Percentiles rank a stretch among this genome's conserved stretches.
Evolutionary conservation across 2,329 filamentous ascomycete genomes (phyloP).

Genomic region (Pyrenochaeta sp.): DNA sequence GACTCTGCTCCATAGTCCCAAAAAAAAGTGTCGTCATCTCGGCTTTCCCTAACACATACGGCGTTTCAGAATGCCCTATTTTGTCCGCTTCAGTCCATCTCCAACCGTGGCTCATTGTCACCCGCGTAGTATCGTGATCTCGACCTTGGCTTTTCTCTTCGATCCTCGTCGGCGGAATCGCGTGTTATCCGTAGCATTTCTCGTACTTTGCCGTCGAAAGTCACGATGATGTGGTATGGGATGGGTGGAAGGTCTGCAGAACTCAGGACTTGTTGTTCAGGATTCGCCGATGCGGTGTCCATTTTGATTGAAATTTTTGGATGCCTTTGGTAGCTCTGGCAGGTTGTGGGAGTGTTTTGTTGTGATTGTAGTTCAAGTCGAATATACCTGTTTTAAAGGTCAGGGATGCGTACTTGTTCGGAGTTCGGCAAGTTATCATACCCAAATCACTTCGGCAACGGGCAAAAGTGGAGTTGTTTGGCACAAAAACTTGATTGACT

Average conservation of each 20-base stretch:
- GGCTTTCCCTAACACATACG: too few species aligned
- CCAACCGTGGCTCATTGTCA: background rate
- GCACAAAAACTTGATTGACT: background rate
- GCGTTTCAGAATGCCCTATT: too few species aligned
- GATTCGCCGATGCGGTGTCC: conserved; percentile 8
- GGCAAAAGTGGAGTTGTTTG: background rate
- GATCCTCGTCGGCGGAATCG: conserved; percentile 9
- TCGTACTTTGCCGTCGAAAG: conserved; percentile 36
- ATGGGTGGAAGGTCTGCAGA: conserved; percentile 22
- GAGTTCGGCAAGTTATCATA: background rate
- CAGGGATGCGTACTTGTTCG: background rate
- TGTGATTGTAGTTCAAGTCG: background rate
- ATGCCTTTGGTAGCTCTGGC: background rate
- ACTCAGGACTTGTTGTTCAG: conserved; percentile 11
- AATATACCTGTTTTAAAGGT: background rate
- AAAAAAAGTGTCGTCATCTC: too few species aligned
- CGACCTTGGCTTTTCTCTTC: conserved; percentile 6
- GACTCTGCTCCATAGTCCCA: too few species aligned
- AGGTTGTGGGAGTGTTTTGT: background rate
- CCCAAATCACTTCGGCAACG: background rate
- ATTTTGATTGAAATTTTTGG: background rate
- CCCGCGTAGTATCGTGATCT: conserved; percentile 21
- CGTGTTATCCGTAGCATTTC: conserved; percentile 34
- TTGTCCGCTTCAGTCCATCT: background rate
- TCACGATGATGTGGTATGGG: conserved; percentile 37